Percentiles rank a stretch among this genome's conserved stretches.
Conservation (phyloP, 768 basidiomycete genomes). For the Xanthoconium stramineum region DNA sequence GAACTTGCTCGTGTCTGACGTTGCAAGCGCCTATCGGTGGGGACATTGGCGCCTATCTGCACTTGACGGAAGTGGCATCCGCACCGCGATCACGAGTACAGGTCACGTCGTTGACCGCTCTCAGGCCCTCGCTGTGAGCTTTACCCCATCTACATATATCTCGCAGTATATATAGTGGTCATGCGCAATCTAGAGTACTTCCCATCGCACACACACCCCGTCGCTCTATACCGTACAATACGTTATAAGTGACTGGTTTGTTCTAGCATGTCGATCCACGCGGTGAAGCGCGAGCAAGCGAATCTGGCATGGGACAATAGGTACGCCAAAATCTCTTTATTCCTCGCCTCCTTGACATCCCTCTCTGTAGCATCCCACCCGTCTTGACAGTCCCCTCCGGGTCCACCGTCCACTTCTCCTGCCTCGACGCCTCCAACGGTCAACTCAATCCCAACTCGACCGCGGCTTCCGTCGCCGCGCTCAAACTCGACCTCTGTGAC, state of each 20-base stretch:
- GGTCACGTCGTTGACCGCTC: neutral
- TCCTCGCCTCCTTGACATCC: too few relatives aligned
- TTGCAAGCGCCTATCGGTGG: neutral
- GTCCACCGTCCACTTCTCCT: slow-evolving; percentile 54
- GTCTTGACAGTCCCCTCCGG: slow-evolving; percentile 49
- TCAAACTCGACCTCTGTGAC: slow-evolving; percentile 48
- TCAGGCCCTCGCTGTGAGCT: neutral
- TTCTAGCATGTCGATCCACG: slow-evolving; percentile 34
- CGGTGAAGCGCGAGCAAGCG: slow-evolving; percentile 47
- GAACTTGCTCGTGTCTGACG: neutral
- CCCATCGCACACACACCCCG: neutral
- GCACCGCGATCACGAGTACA: neutral
- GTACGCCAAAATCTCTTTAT: slow-evolving; percentile 18
- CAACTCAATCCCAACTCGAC: slow-evolving; percentile 42
- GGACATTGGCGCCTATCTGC: neutral
- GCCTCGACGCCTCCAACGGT: slow-evolving; percentile 28
- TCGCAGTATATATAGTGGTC: slow-evolving; percentile 3
- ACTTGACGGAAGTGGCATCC: too few relatives aligned
- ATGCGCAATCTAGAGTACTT: slow-evolving; percentile 12
- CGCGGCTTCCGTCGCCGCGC: slow-evolving; percentile 31
- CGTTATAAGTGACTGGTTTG: slow-evolving; percentile 34
- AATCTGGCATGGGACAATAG: slow-evolving; percentile 35
- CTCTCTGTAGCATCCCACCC: slow-evolving; percentile 45
- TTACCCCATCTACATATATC: slow-evolving; percentile 2
- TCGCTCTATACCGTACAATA: neutral